Evolutionary conservation across 768 basidiomycete species (phyloP).

Genomic region (Tricholoma furcatifolium): DNA sequence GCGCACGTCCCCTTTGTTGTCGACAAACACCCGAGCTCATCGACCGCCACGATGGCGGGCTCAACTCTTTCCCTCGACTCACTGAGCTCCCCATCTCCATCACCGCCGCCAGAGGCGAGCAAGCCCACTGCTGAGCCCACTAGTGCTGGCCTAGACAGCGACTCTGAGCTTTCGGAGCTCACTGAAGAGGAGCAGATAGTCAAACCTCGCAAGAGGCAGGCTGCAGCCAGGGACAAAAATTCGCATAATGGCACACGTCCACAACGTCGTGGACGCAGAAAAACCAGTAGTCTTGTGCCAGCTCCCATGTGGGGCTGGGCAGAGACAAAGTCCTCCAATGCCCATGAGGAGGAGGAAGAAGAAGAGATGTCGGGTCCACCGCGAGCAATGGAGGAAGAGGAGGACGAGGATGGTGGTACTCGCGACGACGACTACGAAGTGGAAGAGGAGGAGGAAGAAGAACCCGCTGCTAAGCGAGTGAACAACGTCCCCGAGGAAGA

Average conservation of each 20-base stretch:
- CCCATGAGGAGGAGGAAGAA: conserved; percentile 51
- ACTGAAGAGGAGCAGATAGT: conserved; percentile 77
- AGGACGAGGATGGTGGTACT: conserved; percentile 42
- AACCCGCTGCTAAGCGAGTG: conserved; percentile 15
- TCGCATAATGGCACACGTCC: conserved; percentile 17
- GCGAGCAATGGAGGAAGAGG: conserved; percentile 63
- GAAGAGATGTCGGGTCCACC: conserved; percentile 48
- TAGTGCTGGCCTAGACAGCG: conserved; percentile 50
- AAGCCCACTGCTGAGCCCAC: conserved; percentile 19
- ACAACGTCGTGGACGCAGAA: conserved; percentile 24
- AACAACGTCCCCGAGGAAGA: conserved; percentile 14
- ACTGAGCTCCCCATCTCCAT: conserved; percentile 67
- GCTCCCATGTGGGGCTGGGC: conserved; percentile 90
- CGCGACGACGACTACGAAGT: conserved; percentile 22
- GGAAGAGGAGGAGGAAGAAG: conserved; percentile 27
- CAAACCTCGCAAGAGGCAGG: conserved; percentile 24
- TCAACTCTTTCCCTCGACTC: conserved; percentile 65
- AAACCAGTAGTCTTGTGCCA: conserved; percentile 61
- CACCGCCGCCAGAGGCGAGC: conserved; percentile 32
- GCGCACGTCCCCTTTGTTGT: conserved; percentile 33
- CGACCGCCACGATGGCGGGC: conserved; percentile 44
- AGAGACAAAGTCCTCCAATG: conserved; percentile 42
- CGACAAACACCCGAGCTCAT: conserved; percentile 22
- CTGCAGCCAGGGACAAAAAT: conserved; percentile 8
- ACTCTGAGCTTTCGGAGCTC: conserved; percentile 81